Evolutionary conservation across 768 basidiomycete species (phyloP), one percentile per base, ranked within the genome.

Genomic region (Boletellus sp.): DNA sequence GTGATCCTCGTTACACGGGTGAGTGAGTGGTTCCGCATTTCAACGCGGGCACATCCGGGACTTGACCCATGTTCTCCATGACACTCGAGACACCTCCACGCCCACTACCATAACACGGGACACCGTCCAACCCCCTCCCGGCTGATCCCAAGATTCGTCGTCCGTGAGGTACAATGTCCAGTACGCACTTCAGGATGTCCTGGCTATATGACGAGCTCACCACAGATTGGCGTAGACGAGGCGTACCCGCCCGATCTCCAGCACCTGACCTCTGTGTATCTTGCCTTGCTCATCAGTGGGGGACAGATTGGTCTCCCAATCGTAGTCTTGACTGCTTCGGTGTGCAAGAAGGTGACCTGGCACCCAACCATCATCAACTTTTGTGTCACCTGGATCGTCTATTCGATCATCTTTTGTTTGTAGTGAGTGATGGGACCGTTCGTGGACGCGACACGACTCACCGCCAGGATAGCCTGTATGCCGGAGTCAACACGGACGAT

Each of bases 331-430:
- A 79, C 76, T 11, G 74, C 74, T 42, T 56, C 76, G 16, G 50
- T 74, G 20, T 74, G 71, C 44, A 75, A 70, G 55, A 72, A 68
- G 37, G 61, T 74, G 23, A 63, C 67, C 33, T 74, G 77, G 47
- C 78, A 76, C 46, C 77, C 79, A 1, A 75, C 75, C 1, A 70
- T 83, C 55, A 63, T 82, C 51, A 83, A 84, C 52, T 77, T 83
- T 52, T 82, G 79, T 49, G 45, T 77, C n/a, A 71, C 76, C 40
- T 79, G 79, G 79, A 72, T 77, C 10, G 55, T 83, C 36, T 81
- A 75, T 56, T 82, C 81, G 6, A 59, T 82, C 49, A 66, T 72
- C 28, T 78, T 75, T 57, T 76, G 71, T 56, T 52, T 84, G 17
- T 59, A 74, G 83, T 82, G 53, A 66, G 82, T 66, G 28, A 37